Percentiles rank a stretch among this genome's conserved stretches.
phyloP scores from a whole-genome alignment of 768 basidiomycete species.

The Lactarius psammicola region DNA sequence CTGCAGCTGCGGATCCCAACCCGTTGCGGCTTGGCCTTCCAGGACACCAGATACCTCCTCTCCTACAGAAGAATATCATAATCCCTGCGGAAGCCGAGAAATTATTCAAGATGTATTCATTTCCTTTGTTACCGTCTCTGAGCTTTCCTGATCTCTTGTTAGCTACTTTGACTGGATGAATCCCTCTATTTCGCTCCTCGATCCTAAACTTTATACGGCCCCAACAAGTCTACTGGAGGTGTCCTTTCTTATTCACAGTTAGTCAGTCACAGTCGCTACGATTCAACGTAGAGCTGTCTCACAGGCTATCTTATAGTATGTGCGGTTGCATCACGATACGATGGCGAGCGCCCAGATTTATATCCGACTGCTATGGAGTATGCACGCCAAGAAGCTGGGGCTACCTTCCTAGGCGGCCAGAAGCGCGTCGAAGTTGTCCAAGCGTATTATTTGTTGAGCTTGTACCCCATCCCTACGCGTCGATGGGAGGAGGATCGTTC shows the following conservation, averaged over 20 bases:
- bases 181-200: slow-evolving; percentile 74
- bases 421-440: slow-evolving; percentile 85
- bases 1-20: slow-evolving; percentile 20
- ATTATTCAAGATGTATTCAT: slow-evolving; percentile 28
- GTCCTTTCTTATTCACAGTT: slow-evolving; percentile 90
- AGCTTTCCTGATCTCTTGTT: slow-evolving; percentile 7
- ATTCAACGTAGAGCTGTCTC: background rate
- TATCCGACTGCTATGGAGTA: slow-evolving; percentile 70
- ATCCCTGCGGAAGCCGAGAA: slow-evolving; percentile 28
- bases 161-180: slow-evolving; percentile 69
- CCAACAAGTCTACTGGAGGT: slow-evolving; percentile 75
- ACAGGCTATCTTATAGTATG: slow-evolving; percentile 53
- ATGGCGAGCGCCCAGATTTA: slow-evolving; percentile 61
- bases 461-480: slow-evolving; percentile 71
- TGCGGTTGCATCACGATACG: slow-evolving; percentile 84
- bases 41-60: slow-evolving; percentile 22
- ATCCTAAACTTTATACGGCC: slow-evolving; percentile 84
- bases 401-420: slow-evolving; percentile 66
- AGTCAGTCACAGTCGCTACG: slow-evolving; percentile 50
- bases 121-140: background rate
- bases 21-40: slow-evolving; percentile 18
- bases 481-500: slow-evolving; percentile 89
- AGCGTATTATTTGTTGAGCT: slow-evolving; percentile 74
- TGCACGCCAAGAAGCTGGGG: slow-evolving; percentile 73
- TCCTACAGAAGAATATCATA: slow-evolving; percentile 29